Conservation (phyloP, 2,329 filamentous ascomycete genomes). For the Curvularia sp. region DNA sequence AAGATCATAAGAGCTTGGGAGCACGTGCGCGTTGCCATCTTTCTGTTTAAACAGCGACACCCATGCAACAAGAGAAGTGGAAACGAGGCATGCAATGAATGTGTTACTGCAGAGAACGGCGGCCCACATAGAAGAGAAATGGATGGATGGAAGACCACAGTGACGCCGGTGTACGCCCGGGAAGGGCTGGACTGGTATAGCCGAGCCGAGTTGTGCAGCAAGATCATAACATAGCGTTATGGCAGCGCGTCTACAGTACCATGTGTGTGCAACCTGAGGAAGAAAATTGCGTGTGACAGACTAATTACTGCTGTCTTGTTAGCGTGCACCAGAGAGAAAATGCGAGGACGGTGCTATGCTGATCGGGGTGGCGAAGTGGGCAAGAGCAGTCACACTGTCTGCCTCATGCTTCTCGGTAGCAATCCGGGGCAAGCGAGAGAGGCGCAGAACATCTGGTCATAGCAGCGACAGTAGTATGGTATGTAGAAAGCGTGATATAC, state of each 20-base stretch:
- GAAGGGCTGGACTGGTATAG: slow-evolving; percentile 4
- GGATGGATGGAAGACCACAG: not conserved
- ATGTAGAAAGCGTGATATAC: slow-evolving; percentile 4
- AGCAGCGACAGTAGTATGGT: slow-evolving; percentile 3
- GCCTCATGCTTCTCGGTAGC: slow-evolving; percentile 11
- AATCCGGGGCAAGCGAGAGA: slow-evolving; percentile 19
- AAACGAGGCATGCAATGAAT: not conserved
- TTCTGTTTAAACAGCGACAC: not conserved
- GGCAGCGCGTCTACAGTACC: slow-evolving; percentile 4
- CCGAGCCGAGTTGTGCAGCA: slow-evolving; percentile 7
- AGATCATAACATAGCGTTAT: slow-evolving; percentile 7
- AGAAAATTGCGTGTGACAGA: slow-evolving; percentile 5
- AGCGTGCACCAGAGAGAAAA: slow-evolving; percentile 1
- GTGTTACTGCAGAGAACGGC: not conserved
- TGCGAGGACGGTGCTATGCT: slow-evolving; percentile 8
- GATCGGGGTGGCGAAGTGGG: slow-evolving; percentile 8
- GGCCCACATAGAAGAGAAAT: not conserved
- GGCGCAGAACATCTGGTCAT: slow-evolving; percentile 20
- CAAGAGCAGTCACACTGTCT: slow-evolving; percentile 10
- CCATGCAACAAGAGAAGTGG: not conserved
- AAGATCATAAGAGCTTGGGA: not conserved
- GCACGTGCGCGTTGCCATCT: not conserved
- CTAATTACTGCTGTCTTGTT: slow-evolving; percentile 10
- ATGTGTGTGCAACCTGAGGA: slow-evolving; percentile 1
- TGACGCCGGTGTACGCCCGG: slow-evolving; percentile 8